Conservation (phyloP, 192 early-diverging fungal genomes). For the Coemansia sp. region DNA sequence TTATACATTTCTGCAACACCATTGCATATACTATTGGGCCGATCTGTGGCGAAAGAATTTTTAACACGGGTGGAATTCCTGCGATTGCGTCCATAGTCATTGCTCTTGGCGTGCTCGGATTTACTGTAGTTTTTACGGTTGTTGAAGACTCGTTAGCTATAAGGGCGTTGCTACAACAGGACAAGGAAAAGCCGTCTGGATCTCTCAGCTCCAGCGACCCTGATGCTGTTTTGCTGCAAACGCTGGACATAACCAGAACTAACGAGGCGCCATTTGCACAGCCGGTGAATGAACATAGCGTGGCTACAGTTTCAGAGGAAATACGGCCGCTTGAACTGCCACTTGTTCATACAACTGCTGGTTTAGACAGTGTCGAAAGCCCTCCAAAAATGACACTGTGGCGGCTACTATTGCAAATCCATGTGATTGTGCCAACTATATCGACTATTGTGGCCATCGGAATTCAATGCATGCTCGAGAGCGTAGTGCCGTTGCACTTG, state of each 20-base stretch:
- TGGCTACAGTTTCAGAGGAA: too few species aligned
- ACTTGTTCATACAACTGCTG: too few species aligned
- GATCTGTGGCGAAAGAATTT: conserved; percentile 35
- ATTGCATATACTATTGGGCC: conserved; percentile 46
- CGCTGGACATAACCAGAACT: too few species aligned
- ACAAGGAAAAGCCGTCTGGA: too few species aligned
- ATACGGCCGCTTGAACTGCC: too few species aligned
- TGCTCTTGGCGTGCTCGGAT: conserved; percentile 18
- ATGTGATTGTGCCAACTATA: conserved; percentile 29
- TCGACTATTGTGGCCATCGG: conserved; percentile 23
- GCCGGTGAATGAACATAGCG: too few species aligned
- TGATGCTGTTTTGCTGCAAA: too few species aligned
- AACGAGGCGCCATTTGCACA: too few species aligned
- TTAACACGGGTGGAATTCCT: conserved; percentile 16
- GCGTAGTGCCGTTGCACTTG: conserved; percentile 32
- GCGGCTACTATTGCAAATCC: conserved; percentile 17
- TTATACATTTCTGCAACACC: conserved; percentile 42
- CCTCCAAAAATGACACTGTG: conserved; percentile 3
- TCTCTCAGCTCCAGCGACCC: too few species aligned
- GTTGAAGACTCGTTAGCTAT: too few species aligned
- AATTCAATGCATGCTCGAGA: conserved; percentile 43
- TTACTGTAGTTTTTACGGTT: too few species aligned
- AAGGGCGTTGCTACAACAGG: too few species aligned
- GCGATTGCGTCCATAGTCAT: conserved; percentile 32
- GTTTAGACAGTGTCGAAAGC: neutral